These are phyloP conservation scores for Cyclotella baltica DNA, from an alignment of 108 stramenopile genomes.

Conservation along the genomic window DNA sequence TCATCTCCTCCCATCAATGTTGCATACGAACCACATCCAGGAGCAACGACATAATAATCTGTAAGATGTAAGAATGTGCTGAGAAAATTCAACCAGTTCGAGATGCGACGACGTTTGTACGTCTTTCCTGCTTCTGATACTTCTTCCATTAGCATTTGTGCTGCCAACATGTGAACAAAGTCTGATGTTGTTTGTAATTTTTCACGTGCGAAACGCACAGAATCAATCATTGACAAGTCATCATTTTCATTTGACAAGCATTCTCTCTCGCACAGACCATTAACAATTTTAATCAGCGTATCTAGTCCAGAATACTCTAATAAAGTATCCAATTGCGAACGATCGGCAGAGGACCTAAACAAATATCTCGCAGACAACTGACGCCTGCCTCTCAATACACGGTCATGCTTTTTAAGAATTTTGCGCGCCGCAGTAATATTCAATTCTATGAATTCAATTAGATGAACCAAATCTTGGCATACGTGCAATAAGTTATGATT, in stretches of 20 bases:
- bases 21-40: slow-evolving; percentile 81
- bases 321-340: background rate
- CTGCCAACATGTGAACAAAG: slow-evolving; percentile 29
- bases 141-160: slow-evolving; percentile 26
- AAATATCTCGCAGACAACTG: background rate
- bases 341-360: background rate
- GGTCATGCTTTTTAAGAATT: slow-evolving; percentile 69
- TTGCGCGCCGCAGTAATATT: slow-evolving; percentile 72
- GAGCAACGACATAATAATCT: slow-evolving; percentile 93
- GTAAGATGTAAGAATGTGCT: slow-evolving; percentile 90
- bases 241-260: background rate
- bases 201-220: slow-evolving; percentile 12
- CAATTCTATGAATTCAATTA: slow-evolving; percentile 61
- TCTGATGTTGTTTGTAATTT: slow-evolving; percentile 19
- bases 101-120: slow-evolving; percentile 17
- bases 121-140: slow-evolving; percentile 13
- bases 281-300: background rate
- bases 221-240: background rate
- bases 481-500: slow-evolving; percentile 38
- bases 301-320: slow-evolving; percentile 7
- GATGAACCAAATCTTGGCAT: slow-evolving; percentile 21
- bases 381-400: slow-evolving; percentile 21
- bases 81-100: slow-evolving; percentile 75
- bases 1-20: slow-evolving; percentile 67
- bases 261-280: background rate